phyloP scores from a whole-genome alignment of 2,329 filamentous ascomycete species.

The Botryotinia narcissicola region DNA sequence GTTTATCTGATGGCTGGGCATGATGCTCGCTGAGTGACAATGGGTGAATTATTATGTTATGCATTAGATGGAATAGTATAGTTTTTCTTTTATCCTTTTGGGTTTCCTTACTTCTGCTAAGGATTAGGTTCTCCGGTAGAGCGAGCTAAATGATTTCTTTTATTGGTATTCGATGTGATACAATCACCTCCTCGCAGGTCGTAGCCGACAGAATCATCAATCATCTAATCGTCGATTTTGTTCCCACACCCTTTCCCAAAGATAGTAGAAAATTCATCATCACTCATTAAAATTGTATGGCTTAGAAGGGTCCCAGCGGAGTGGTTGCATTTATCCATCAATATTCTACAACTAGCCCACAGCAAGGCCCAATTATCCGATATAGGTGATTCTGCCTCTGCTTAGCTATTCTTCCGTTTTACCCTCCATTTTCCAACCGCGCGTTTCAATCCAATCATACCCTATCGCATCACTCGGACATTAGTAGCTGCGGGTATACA shows the following conservation, averaged over 20 bases:
- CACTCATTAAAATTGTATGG: neutral
- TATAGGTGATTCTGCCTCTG: neutral
- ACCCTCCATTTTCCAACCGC: conserved; percentile 14
- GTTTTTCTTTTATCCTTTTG: neutral
- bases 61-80: neutral
- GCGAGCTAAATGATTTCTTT: neutral
- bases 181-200: neutral
- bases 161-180: neutral
- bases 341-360: neutral
- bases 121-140: neutral
- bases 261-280: neutral
- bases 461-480: conserved; percentile 15
- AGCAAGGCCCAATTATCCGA: neutral
- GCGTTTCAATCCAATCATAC: conserved; percentile 13
- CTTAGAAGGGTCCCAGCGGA: conserved; percentile 9
- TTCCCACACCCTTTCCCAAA: neutral
- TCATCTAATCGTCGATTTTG: neutral
- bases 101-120: neutral
- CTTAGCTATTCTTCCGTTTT: conserved; percentile 2
- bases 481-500: neutral
- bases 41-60: neutral
- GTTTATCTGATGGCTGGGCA: conserved; percentile 14
- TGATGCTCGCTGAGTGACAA: conserved; percentile 3
- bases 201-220: neutral
- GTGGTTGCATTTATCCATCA: conserved; percentile 16